phyloP scores from a whole-genome alignment of 106 monocot species.

The Allium cepa region DNA sequence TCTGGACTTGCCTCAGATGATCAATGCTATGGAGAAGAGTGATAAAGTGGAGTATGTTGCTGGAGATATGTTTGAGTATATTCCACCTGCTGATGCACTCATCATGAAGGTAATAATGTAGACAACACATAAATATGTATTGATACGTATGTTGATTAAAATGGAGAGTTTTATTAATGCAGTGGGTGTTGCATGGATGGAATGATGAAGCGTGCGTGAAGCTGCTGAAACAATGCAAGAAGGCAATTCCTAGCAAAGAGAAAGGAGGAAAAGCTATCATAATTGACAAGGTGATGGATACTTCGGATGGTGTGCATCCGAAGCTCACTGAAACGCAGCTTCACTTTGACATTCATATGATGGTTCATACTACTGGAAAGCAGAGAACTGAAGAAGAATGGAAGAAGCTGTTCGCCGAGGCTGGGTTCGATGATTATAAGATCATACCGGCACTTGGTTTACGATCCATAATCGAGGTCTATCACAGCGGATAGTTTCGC shows the following conservation, averaged over 20 bases:
- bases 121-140: too few species aligned
- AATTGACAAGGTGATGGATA: constrained; percentile 10
- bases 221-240: constrained; percentile 10
- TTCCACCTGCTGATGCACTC: too few species aligned
- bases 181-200: too few species aligned
- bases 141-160: too few species aligned
- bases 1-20: too few species aligned
- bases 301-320: background rate
- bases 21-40: too few species aligned
- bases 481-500: background rate
- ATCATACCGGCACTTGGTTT: constrained; percentile 2
- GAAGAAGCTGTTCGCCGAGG: constrained; percentile 7
- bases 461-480: constrained; percentile 16
- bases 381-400: constrained; percentile 19
- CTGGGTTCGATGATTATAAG: constrained; percentile 13
- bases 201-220: constrained; percentile 14
- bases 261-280: constrained; percentile 16
- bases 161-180: too few species aligned
- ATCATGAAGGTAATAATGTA: too few species aligned
- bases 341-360: constrained; percentile 11
- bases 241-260: constrained; percentile 8
- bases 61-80: too few species aligned
- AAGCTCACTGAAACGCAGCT: constrained; percentile 4
- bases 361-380: constrained; percentile 9
- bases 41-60: too few species aligned